phyloP scores from a whole-genome alignment of 169 alveolate genomes.

The Plasmodium cynomolgi region DNA sequence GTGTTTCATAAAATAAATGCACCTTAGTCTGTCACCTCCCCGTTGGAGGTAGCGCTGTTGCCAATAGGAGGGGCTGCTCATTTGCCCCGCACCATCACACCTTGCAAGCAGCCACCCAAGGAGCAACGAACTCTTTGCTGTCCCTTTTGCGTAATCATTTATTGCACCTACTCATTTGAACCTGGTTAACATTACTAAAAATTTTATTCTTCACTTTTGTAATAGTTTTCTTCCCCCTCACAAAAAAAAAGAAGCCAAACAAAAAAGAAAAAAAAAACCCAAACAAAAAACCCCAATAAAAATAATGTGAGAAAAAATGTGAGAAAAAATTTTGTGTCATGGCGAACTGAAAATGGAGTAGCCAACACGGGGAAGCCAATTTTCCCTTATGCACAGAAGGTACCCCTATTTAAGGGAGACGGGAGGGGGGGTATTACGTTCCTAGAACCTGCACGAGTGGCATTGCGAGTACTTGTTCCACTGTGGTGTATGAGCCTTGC shows the following conservation, averaged over 20 bases:
- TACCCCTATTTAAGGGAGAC: neutral
- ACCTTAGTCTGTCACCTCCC: neutral
- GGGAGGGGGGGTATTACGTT: neutral
- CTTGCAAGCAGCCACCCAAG: neutral
- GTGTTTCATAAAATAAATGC: conserved; percentile 30
- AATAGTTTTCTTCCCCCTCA: neutral
- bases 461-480: neutral
- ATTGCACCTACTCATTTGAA: neutral
- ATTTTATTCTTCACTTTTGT: neutral
- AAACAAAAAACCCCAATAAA: no score
- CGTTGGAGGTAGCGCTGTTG: neutral
- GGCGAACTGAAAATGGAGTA: neutral
- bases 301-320: no score
- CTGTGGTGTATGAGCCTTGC: neutral
- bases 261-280: neutral
- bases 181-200: neutral
- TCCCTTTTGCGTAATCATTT: neutral
- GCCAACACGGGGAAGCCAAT: neutral
- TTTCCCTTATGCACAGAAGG: neutral
- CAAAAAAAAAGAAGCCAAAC: neutral
- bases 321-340: neutral
- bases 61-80: neutral
- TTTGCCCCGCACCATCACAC: neutral
- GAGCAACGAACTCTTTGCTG: neutral
- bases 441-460: neutral